These are phyloP conservation scores for Oryza meyeriana DNA, from an alignment of 176 grass and related monocot genomes.

Conservation along the genomic window DNA sequence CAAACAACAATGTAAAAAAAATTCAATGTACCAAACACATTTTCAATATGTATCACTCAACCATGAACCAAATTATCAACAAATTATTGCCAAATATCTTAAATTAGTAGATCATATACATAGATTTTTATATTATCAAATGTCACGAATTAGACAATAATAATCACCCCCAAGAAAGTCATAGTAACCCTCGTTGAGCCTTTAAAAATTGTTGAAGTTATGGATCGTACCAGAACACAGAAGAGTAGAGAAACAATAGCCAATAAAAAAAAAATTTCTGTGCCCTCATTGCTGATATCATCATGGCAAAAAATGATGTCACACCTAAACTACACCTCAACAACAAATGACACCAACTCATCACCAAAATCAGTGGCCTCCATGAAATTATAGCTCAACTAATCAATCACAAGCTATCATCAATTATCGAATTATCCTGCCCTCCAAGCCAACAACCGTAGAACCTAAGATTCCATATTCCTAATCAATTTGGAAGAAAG, in stretches of 20 bases:
- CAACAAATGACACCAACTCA: conserved; percentile 25
- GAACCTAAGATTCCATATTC: not conserved
- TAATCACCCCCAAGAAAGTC: not conserved
- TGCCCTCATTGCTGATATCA: not conserved
- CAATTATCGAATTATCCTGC: conserved; percentile 2
- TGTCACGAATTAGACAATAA: not conserved
- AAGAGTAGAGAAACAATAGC: not conserved
- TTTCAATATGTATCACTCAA: conserved; percentile 12
- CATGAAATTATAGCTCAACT: not conserved
- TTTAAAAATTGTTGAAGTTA: not conserved
- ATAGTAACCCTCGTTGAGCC: not conserved
- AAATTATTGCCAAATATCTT: not conserved
- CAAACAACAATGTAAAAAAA: not conserved
- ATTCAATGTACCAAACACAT: not conserved
- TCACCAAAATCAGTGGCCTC: conserved; percentile 16
- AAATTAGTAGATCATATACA: not conserved
- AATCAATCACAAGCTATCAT: conserved; percentile 21
- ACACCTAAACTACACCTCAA: conserved; percentile 14
- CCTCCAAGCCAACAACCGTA: conserved; percentile 19
- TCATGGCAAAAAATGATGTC: not conserved
- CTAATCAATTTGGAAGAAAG: not conserved
- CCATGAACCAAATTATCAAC: not conserved
- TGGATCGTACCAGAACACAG: not conserved
- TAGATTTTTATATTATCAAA: not conserved
- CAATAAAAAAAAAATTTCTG: not conserved